Evolutionary conservation across 768 basidiomycete species (phyloP).

Genomic region (Daedaleopsis nitida): DNA sequence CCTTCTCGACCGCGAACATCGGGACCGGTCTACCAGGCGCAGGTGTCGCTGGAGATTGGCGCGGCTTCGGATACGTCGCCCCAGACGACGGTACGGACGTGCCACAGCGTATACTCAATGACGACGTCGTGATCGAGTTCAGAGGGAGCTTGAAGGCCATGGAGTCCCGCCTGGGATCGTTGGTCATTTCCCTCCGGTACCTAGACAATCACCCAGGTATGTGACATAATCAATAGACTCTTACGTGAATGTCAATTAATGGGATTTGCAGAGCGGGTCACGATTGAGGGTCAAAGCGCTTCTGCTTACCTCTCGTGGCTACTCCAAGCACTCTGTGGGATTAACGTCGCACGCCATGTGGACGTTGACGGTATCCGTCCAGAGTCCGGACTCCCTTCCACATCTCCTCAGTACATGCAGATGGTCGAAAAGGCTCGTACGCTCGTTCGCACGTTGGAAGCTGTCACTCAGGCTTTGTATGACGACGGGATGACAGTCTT

Average conservation of each 20-base stretch:
- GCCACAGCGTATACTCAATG: slow-evolving; percentile 9
- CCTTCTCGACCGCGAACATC: slow-evolving; percentile 61
- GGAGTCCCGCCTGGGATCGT: slow-evolving; percentile 14
- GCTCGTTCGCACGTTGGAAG: slow-evolving; percentile 71
- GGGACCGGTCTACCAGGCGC: slow-evolving; percentile 82
- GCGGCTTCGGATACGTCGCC: slow-evolving; percentile 81
- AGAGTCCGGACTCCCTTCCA: slow-evolving; percentile 42
- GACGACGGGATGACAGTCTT: slow-evolving; percentile 70
- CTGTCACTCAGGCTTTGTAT: slow-evolving; percentile 68
- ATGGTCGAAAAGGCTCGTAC: slow-evolving; percentile 70
- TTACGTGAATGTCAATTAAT: slow-evolving; percentile 3
- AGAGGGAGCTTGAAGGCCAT: slow-evolving; percentile 17
- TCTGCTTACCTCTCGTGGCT: slow-evolving; percentile 60
- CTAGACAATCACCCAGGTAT: slow-evolving; percentile 22
- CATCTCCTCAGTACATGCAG: slow-evolving; percentile 56
- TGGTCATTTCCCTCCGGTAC: slow-evolving; percentile 20
- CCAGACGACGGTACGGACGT: slow-evolving; percentile 45
- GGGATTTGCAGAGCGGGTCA: slow-evolving; percentile 27
- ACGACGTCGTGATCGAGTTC: slow-evolving; percentile 23
- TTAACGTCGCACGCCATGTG: slow-evolving; percentile 79
- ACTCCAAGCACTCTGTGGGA: slow-evolving; percentile 60
- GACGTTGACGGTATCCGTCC: slow-evolving; percentile 77
- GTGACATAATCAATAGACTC: neutral
- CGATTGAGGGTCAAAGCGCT: slow-evolving; percentile 47
- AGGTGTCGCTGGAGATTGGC: slow-evolving; percentile 77